Evolutionary conservation across 768 basidiomycete species (phyloP).

Genomic region (Leucocoprinus birnbaumii): DNA sequence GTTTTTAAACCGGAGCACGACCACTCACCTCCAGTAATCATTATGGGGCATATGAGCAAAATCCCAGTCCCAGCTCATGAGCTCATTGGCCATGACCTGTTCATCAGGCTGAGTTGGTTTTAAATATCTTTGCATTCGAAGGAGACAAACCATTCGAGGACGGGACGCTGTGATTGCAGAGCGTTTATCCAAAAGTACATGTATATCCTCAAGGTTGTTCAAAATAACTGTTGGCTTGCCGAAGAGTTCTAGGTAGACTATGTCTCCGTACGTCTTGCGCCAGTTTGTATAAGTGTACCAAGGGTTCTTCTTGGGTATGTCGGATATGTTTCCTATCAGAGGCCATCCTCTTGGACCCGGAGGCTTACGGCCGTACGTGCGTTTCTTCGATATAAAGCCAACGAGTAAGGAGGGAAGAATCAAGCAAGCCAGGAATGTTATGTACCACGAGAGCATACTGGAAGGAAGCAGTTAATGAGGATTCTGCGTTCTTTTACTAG

Average conservation of each 20-base stretch:
- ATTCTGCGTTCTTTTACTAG: no score
- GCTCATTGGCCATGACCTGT: conserved; percentile 25
- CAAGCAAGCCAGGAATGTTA: neutral
- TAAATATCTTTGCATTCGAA: no score
- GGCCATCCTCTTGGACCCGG: conserved; percentile 32
- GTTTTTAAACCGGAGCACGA: no score
- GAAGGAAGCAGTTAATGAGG: neutral
- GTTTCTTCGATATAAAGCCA: neutral
- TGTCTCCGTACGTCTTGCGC: conserved; percentile 24
- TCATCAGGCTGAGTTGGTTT: no score
- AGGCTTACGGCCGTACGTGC: conserved; percentile 18
- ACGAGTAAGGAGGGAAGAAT: neutral
- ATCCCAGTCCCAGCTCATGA: conserved; percentile 29
- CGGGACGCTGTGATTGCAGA: conserved; percentile 45
- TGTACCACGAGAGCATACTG: no score
- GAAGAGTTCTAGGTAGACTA: conserved; percentile 30
- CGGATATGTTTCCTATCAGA: conserved; percentile 28
- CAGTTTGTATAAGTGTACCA: conserved; percentile 30
- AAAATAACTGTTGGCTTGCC: conserved; percentile 37
- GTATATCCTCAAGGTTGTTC: conserved; percentile 34
- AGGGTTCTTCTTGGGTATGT: conserved; percentile 23
- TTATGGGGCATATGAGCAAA: conserved; percentile 28
- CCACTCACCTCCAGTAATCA: conserved; percentile 22
- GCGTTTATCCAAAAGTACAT: conserved; percentile 42
- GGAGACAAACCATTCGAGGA: conserved; percentile 24